These are phyloP conservation scores for Pezicula neosporulosa DNA, from an alignment of 2,329 filamentous ascomycete species.

Conservation along the genomic window DNA sequence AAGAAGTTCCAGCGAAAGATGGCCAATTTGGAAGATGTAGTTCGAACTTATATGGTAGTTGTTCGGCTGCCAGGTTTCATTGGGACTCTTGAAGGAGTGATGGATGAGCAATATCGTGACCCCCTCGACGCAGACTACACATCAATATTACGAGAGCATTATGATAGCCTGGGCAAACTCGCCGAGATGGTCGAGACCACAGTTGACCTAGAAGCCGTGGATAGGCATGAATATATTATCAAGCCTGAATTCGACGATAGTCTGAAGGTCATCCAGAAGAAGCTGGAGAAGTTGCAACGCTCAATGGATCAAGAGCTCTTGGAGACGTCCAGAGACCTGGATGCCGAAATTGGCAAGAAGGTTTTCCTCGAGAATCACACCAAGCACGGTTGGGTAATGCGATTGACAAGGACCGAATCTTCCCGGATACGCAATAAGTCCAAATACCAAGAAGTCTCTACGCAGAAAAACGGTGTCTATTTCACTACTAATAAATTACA, in stretches of 20 bases:
- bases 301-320: conserved; percentile 83
- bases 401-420: conserved; percentile 86
- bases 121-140: conserved; percentile 87
- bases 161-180: conserved; percentile 76
- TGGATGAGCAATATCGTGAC: conserved; percentile 90
- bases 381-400: conserved; percentile 95
- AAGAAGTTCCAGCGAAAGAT: conserved; percentile 93
- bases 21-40: conserved; percentile 92
- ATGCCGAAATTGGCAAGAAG: conserved; percentile 96
- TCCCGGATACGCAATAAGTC: conserved; percentile 90
- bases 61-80: conserved; percentile 90
- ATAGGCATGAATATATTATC: conserved; percentile 98
- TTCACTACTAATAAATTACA: conserved; percentile 87
- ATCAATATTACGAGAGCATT: conserved; percentile 71
- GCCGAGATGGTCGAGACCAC: conserved; percentile 99
- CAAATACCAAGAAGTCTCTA: conserved; percentile 90
- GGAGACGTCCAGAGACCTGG: conserved; percentile 73
- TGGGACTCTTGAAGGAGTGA: conserved; percentile 83
- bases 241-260: conserved; percentile 96
- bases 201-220: conserved; percentile 89
- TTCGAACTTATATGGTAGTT: conserved; percentile 89
- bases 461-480: conserved; percentile 98
- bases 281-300: conserved; percentile 77
- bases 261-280: conserved; percentile 82
- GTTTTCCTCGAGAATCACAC: conserved; percentile 96